Evolutionary conservation across 176 grass and related monocot species (phyloP).

Genomic region (Carex cristatella): DNA sequence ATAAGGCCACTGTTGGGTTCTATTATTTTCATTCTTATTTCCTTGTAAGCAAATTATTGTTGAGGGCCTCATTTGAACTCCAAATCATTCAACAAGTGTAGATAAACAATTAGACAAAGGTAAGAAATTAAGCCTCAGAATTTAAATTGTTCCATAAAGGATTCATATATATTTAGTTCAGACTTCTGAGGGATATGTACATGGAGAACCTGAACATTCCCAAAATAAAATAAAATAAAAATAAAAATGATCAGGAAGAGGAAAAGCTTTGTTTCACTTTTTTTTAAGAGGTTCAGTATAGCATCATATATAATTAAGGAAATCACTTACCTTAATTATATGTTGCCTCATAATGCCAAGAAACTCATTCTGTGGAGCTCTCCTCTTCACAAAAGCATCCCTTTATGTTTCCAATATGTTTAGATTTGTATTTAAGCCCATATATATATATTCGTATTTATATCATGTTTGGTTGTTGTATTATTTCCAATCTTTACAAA

Average conservation of each 20-base stretch:
- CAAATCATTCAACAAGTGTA: not conserved
- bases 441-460: not conserved
- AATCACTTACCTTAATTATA: not conserved
- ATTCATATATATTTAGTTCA: too few species aligned
- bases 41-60: not conserved
- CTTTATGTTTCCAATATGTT: not conserved
- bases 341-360: not conserved
- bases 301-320: not conserved
- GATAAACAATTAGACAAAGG: not conserved
- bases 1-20: not conserved
- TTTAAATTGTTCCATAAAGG: not conserved
- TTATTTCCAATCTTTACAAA: not conserved
- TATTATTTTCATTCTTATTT: not conserved
- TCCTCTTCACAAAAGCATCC: not conserved
- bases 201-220: too few species aligned
- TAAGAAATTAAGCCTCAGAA: not conserved
- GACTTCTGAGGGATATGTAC: too few species aligned
- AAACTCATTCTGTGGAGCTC: not conserved
- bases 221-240: too few species aligned
- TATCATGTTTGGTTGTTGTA: not conserved
- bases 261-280: too few species aligned
- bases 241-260: too few species aligned
- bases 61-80: not conserved
- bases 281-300: too few species aligned
- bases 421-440: not conserved